Conservation (phyloP, 306 rosid genomes). For the Castanopsis chinensis region DNA sequence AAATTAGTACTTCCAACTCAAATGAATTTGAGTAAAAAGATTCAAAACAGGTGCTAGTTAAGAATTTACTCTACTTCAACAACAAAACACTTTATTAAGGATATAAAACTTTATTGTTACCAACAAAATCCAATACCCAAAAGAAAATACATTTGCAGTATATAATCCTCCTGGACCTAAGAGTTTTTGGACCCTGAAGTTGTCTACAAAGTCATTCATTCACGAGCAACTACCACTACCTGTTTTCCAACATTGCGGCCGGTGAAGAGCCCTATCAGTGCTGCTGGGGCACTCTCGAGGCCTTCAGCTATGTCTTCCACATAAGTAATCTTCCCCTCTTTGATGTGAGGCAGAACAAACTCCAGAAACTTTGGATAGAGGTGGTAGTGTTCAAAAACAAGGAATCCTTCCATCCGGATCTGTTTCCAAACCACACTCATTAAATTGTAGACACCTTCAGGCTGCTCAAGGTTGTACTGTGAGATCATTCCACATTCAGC, state of each 20-base stretch:
- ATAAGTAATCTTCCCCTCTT: slow-evolving; percentile 25
- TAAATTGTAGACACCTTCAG: slow-evolving; percentile 29
- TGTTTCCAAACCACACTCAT: background rate
- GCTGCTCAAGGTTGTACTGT: slow-evolving; percentile 37
- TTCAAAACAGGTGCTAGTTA: too few species aligned
- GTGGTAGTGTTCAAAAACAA: slow-evolving; percentile 3
- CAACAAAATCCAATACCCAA: too few species aligned
- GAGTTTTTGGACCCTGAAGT: background rate
- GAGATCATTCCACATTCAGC: slow-evolving; percentile 44
- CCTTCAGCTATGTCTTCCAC: slow-evolving; percentile 40
- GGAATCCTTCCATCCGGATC: slow-evolving; percentile 24
- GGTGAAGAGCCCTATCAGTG: slow-evolving; percentile 32
- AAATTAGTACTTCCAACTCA: too few species aligned
- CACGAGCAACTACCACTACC: slow-evolving; percentile 17
- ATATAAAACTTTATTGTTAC: too few species aligned
- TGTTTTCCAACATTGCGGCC: slow-evolving; percentile 44
- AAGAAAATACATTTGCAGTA: too few species aligned
- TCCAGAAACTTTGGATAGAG: slow-evolving; percentile 21
- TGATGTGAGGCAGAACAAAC: slow-evolving; percentile 21
- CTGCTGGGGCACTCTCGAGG: slow-evolving; percentile 24
- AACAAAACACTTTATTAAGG: too few species aligned
- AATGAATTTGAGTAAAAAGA: too few species aligned
- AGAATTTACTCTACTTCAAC: too few species aligned
- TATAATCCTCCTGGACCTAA: background rate
- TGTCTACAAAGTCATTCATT: background rate